Base-by-base conservation (phyloP, 2,329 filamentous ascomycete genomes). In the Purpureocillium lavendulum region DNA sequence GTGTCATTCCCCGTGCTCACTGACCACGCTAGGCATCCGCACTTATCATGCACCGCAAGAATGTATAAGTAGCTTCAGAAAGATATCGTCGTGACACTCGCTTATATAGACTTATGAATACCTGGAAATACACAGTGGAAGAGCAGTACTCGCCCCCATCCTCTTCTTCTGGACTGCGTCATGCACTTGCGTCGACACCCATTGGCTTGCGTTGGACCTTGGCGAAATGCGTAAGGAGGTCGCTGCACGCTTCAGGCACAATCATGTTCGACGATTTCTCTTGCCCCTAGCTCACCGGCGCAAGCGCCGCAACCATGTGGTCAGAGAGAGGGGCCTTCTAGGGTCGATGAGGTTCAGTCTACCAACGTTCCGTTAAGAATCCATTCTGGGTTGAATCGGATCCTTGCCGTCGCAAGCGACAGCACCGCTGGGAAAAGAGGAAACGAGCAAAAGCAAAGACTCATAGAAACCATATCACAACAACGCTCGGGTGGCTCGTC, bases 301-400 rank as follows among this genome's bases (percentile, higher is more conserved):
- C 46, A 49, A 51, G 51, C 48, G 47, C 45, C 33, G 45, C 52
- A 48, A 51, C 45, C 28, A 38, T 38, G 29, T 17, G 44, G 45
- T 48, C 47, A 39, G 53, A 49, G 48, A 55, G 40, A 51, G 52
- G 52, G 52, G 62, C 61, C 62, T 65, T 65, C 62, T 64, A 56
- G 53, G 51, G 39, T 52, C 61, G 56, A 61, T 44, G 41, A 40
- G 24, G 38, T 54, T 61, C 50, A 30, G 66, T 84, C 70, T 87
- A 59, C 83, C 82, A 85, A 83, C 80, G 82, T 78, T 87, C 82
- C 83, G 82, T 87, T 86, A 82, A 82, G 80, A 71, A 71, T 74
- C 70, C 66, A 72, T 77, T 75, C 76, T 82, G 71, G 67, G 73
- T 58, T 73, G 69, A 79, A 75, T 71, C 65, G 66, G 75, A 78